Evolutionary conservation across 495 filamentous ascomycete species (phyloP).

Genomic region (Talaromyces trachyspermus): DNA sequence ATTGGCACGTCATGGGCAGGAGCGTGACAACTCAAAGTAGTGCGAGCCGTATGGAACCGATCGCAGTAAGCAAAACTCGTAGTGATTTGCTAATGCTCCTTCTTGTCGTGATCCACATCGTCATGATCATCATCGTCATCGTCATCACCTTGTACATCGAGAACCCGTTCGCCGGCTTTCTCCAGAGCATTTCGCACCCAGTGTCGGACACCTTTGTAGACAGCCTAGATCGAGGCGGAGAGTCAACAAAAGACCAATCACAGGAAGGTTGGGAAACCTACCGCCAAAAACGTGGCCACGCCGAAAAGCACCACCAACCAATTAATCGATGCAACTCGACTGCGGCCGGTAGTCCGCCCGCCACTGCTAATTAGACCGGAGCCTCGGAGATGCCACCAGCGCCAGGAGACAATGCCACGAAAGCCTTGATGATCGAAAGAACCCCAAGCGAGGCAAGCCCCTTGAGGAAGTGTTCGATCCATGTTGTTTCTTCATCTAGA

Average conservation of each 20-base stretch:
- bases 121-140: constrained; percentile 59
- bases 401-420: constrained; percentile 69
- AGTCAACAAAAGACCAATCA: too few relatives aligned
- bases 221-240: constrained; percentile 48
- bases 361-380: constrained; percentile 40
- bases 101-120: not conserved
- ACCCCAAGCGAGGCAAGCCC: constrained; percentile 79
- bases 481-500: constrained; percentile 45
- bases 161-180: constrained; percentile 66
- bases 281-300: constrained; percentile 71
- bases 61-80: too few relatives aligned
- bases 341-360: constrained; percentile 58
- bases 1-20: constrained; percentile 75
- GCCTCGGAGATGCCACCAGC: constrained; percentile 64
- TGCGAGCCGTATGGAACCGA: too few relatives aligned
- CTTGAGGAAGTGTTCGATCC: constrained; percentile 80
- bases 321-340: constrained; percentile 64
- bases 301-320: constrained; percentile 75
- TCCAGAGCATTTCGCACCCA: constrained; percentile 64
- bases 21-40: constrained; percentile 90
- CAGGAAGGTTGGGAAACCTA: constrained; percentile 38
- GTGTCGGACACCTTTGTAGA: constrained; percentile 70
- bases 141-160: constrained; percentile 74
- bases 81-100: constrained; percentile 3
- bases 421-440: constrained; percentile 74